Base-by-base conservation (phyloP, 140 eudicot species). In the Oenanthe javanica region DNA sequence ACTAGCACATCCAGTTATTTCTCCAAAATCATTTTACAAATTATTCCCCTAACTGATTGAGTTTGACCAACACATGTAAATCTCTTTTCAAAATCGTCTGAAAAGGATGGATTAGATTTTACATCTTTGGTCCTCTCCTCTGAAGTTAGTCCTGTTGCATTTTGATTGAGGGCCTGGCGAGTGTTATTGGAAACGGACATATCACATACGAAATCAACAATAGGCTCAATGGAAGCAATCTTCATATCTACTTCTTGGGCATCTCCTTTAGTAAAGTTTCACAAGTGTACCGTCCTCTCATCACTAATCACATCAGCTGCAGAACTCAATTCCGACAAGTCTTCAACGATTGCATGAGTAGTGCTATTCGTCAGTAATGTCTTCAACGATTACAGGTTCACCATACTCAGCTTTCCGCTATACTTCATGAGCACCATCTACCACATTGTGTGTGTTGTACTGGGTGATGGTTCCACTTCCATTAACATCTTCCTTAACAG, bases 351-450 rank as follows among this genome's bases (percentile, higher is more conserved):
- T 31, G 36, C 36, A 31, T 31, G 36, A 31, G 36, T 0, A 31
- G 36, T 31, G 36, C 36, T 31, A 31, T 31, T 31, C 36, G 36
- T 31, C 36, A 31, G 36, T 31, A 31, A 31, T 31, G 36, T 31
- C 1, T 31, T 31, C 16, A 3, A n/a, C n/a, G n/a, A n/a, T n/a
- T n/a, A 48, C 42, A 75, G 75, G 75, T 61, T 66, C 78, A 16
- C 14, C 45, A 61, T 31, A 31, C 36, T 31, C 36, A 31, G 49
- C 75, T 61, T 47, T 18, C 27, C 15, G 76, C 47, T 23, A 55
- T 47, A 47, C 69, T 80, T 76, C 84, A 47, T 64, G 47, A 45
- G 10, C 31, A 47, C 36, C 76, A 31, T 49, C 75, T 14, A 16
- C 55, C 77, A 46, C 36, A 73, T 45, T 54, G 31, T 25, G 19